Evolutionary conservation across 495 filamentous ascomycete genomes (phyloP).

Genomic region (Neurospora tetrasperma): DNA sequence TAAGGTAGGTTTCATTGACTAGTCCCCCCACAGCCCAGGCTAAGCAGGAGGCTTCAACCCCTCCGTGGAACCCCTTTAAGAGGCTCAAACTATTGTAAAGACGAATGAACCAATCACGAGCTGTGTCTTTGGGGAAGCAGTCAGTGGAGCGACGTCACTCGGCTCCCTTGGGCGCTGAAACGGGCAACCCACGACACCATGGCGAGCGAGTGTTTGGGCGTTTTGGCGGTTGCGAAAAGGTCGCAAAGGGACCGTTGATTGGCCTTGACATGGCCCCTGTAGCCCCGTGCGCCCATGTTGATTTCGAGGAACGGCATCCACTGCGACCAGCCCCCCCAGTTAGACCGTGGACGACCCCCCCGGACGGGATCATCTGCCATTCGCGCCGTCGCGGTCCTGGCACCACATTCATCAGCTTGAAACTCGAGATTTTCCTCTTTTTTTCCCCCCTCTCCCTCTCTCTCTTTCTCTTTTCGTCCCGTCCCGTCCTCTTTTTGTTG

Average conservation of each 20-base stretch:
- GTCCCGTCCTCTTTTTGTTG: not conserved
- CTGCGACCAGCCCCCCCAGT: not conserved
- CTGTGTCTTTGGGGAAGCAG: not conserved
- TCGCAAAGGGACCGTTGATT: not conserved
- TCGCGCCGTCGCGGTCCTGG: not conserved
- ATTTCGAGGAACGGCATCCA: not conserved
- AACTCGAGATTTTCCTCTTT: not conserved
- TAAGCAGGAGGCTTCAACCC: conserved; percentile 6
- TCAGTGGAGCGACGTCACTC: conserved; percentile 12
- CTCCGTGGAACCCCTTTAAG: conserved; percentile 4
- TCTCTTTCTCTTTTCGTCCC: not conserved
- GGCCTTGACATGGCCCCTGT: not conserved
- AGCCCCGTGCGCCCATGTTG: not conserved
- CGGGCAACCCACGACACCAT: not conserved
- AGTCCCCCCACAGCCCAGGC: not conserved
- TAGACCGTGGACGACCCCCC: not conserved
- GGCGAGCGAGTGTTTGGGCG: not conserved
- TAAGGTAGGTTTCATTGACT: not conserved
- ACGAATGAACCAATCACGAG: conserved; percentile 14
- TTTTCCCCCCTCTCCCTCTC: not conserved
- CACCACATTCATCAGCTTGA: not conserved
- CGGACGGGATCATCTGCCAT: not conserved
- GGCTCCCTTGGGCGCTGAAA: not conserved
- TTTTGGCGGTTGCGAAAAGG: not conserved
- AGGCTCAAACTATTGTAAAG: conserved; percentile 5